Evolutionary conservation across 306 rosid species (phyloP).

Genomic region (Fagus sylvatica): DNA sequence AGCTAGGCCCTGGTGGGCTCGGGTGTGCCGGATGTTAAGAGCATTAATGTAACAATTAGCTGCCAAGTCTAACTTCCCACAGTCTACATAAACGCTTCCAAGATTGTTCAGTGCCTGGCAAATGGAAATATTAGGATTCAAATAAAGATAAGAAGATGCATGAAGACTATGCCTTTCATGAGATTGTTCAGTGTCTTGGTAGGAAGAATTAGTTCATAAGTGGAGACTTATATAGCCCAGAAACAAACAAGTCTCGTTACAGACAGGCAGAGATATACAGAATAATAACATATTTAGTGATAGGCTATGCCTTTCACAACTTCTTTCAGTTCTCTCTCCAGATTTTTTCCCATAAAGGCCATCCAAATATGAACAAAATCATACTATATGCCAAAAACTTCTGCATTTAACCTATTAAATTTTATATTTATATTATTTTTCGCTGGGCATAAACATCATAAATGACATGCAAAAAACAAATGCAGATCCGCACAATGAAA

Average conservation of each 20-base stretch:
- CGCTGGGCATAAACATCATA: not conserved
- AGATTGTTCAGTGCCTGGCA: constrained; percentile 89
- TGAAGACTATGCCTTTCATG: no score
- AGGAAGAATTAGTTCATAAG: not conserved
- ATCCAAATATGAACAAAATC: not conserved
- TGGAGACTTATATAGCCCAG: not conserved
- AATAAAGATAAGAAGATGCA: constrained; percentile 9
- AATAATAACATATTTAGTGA: not conserved
- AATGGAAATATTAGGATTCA: constrained; percentile 20
- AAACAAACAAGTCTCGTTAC: not conserved
- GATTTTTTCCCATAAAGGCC: not conserved
- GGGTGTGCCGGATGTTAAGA: constrained; percentile 82
- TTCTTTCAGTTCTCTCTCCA: not conserved
- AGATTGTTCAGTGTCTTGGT: no score
- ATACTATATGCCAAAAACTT: not conserved
- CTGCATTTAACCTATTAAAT: not conserved
- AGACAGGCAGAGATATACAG: not conserved
- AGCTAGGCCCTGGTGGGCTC: constrained; percentile 96
- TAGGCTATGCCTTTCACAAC: not conserved
- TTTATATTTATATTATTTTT: not conserved
- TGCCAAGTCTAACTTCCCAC: constrained; percentile 66
- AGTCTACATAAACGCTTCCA: constrained; percentile 89
- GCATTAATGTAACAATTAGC: constrained; percentile 90
- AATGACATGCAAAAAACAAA: not conserved
- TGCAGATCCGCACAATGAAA: not conserved